phyloP scores from a whole-genome alignment of 768 basidiomycete genomes.

The Leucosporidium creatinivorum region DNA sequence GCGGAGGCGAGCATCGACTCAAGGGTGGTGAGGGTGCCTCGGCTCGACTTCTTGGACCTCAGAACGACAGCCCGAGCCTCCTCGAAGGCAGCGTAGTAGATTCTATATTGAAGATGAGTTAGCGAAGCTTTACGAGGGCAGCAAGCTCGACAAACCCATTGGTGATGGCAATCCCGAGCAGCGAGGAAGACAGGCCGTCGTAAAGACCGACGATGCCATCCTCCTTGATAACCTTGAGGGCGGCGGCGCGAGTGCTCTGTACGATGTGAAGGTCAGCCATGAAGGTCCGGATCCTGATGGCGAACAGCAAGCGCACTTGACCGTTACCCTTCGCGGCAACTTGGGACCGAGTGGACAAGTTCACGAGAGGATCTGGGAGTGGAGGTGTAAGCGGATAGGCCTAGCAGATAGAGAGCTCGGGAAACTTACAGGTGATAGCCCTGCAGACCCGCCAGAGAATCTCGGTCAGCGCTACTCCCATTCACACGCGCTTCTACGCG shows the following conservation, averaged over 20 bases:
- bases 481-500: not conserved
- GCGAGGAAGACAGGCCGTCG: conserved; percentile 71
- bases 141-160: conserved; percentile 47
- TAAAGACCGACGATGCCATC: conserved; percentile 83
- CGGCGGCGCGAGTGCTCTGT: conserved; percentile 56
- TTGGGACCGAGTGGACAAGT: conserved; percentile 85
- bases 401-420: not conserved
- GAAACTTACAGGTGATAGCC: conserved; percentile 17
- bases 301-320: conserved; percentile 51
- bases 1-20: conserved; percentile 85
- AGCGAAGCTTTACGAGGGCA: not conserved
- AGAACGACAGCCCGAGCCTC: conserved; percentile 42
- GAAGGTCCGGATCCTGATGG: not conserved
- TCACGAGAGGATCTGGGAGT: conserved; percentile 61
- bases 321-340: conserved; percentile 73
- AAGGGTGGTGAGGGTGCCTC: conserved; percentile 58
- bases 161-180: conserved; percentile 85
- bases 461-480: not conserved
- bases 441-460: not conserved
- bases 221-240: conserved; percentile 67
- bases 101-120: conserved; percentile 45
- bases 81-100: conserved; percentile 60
- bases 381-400: not conserved
- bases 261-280: not conserved
- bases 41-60: conserved; percentile 26